Percentiles rank a stretch among this genome's conserved stretches.
Evolutionary conservation across 2,329 filamentous ascomycete genomes (phyloP).

Genomic region (Teratosphaeria zuluensis): DNA sequence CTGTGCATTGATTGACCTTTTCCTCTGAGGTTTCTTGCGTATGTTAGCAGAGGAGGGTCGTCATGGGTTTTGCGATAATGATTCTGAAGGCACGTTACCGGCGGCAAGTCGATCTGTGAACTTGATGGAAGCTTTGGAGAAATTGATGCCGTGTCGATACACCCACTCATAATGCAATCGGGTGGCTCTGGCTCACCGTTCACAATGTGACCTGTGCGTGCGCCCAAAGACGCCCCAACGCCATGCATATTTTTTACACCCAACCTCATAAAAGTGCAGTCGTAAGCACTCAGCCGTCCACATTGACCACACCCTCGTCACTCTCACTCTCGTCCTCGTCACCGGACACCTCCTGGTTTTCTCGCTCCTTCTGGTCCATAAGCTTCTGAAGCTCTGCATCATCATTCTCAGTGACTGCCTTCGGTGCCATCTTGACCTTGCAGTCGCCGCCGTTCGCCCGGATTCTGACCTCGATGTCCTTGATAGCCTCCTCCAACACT

Average conservation of each 20-base stretch:
- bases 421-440: conserved; percentile 94
- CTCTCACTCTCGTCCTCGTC: conserved; percentile 95
- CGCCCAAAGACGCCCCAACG: not conserved
- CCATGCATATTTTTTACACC: not conserved
- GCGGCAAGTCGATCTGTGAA: not conserved
- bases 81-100: not conserved
- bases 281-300: conserved; percentile 12
- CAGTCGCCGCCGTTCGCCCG: conserved; percentile 67
- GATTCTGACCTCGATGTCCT: conserved; percentile 76
- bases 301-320: conserved; percentile 68
- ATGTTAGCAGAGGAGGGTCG: not conserved
- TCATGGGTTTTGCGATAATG: not conserved
- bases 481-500: conserved; percentile 78
- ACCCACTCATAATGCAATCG: not conserved
- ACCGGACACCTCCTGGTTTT: conserved; percentile 96
- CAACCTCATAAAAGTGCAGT: not conserved
- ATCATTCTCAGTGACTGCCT: conserved; percentile 97
- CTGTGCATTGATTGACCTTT: not conserved
- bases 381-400: conserved; percentile 93
- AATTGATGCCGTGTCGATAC: not conserved
- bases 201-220: not conserved
- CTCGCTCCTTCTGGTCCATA: conserved; percentile 97
- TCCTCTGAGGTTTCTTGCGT: no score
- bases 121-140: not conserved
- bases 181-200: not conserved